Evolutionary conservation across 2,329 filamentous ascomycete species (phyloP).

Genomic region (Pseudogymnoascus sp.): DNA sequence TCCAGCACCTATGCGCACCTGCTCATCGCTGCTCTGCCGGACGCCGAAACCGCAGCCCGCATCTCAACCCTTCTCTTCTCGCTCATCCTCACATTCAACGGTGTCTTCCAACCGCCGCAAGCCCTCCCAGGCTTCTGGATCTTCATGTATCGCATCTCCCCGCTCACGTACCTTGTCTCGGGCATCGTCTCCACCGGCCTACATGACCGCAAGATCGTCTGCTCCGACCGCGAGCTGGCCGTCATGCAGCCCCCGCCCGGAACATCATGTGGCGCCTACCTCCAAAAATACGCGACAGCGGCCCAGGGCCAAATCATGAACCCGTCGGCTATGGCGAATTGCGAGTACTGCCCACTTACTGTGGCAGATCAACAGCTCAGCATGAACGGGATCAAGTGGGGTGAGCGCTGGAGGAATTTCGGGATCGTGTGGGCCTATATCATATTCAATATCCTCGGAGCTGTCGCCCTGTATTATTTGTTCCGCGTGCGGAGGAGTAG

Average conservation of each 20-base stretch:
- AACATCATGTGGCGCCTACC: slow-evolving; percentile 50
- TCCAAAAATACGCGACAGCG: slow-evolving; percentile 39
- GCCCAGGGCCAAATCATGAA: slow-evolving; percentile 48
- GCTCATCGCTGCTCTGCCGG: slow-evolving; percentile 66
- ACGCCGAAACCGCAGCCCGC: slow-evolving; percentile 68
- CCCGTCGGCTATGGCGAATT: slow-evolving; percentile 37
- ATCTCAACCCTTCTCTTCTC: slow-evolving; percentile 69
- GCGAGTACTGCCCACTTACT: slow-evolving; percentile 51
- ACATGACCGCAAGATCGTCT: slow-evolving; percentile 55
- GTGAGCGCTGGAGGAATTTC: slow-evolving; percentile 59
- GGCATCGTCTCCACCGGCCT: slow-evolving; percentile 64
- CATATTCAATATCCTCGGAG: slow-evolving; percentile 44
- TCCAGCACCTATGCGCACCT: slow-evolving; percentile 77
- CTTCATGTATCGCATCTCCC: slow-evolving; percentile 72
- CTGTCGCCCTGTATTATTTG: slow-evolving; percentile 45
- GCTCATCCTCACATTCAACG: slow-evolving; percentile 64
- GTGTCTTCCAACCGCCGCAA: slow-evolving; percentile 59
- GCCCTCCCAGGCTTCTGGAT: slow-evolving; percentile 69
- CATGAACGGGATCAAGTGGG: slow-evolving; percentile 42
- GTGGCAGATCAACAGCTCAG: slow-evolving; percentile 43
- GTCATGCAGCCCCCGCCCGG: slow-evolving; percentile 51
- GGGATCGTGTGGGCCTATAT: slow-evolving; percentile 53
- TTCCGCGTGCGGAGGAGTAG: slow-evolving; percentile 27
- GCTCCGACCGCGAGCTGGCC: slow-evolving; percentile 61
- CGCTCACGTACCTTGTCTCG: slow-evolving; percentile 56